A percentile compares a stretch with the other conserved stretches of the same genome.
These are phyloP conservation scores for Arthroderma sp. DNA, from an alignment of 2,329 filamentous ascomycete genomes.

Conservation along the genomic window DNA sequence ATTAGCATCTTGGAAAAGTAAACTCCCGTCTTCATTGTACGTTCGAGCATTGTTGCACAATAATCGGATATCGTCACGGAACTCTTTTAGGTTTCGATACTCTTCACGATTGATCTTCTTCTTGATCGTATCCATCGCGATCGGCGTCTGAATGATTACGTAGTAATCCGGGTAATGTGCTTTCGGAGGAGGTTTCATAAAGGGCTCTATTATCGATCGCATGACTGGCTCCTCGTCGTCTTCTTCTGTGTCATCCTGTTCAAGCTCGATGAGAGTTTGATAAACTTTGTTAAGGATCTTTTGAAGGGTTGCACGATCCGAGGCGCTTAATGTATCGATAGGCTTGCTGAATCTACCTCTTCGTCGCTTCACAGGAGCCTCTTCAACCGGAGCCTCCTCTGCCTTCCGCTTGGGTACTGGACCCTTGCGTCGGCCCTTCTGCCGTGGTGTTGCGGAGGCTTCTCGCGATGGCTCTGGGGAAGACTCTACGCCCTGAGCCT, in stretches of 20 bases:
- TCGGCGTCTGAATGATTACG: constrained; percentile 77
- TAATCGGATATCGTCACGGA: constrained; percentile 68
- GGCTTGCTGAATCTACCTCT: constrained; percentile 55
- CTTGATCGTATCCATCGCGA: constrained; percentile 91
- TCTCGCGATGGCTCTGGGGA: constrained; percentile 70
- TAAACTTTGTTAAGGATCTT: constrained; percentile 64
- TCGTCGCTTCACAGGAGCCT: constrained; percentile 65
- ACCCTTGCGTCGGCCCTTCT: constrained; percentile 56
- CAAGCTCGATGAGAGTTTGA: constrained; percentile 68
- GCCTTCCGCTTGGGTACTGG: constrained; percentile 77
- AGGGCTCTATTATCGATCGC: constrained; percentile 82
- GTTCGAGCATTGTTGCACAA: constrained; percentile 85
- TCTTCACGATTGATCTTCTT: constrained; percentile 94
- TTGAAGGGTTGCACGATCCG: constrained; percentile 66
- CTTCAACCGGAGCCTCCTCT: constrained; percentile 54
- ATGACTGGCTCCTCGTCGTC: constrained; percentile 43
- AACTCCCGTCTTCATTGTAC: constrained; percentile 91
- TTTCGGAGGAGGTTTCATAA: constrained; percentile 81
- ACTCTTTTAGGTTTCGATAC: constrained; percentile 66
- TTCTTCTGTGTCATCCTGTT: constrained; percentile 53
- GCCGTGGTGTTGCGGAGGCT: constrained; percentile 67
- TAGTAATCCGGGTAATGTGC: constrained; percentile 92
- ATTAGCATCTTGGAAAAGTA: constrained; percentile 84
- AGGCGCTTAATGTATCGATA: constrained; percentile 47
- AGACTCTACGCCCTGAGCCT: constrained; percentile 41